These are phyloP conservation scores for Arthrinium phaeospermum DNA, from an alignment of 2,329 filamentous ascomycete species.

Conservation along the genomic window DNA sequence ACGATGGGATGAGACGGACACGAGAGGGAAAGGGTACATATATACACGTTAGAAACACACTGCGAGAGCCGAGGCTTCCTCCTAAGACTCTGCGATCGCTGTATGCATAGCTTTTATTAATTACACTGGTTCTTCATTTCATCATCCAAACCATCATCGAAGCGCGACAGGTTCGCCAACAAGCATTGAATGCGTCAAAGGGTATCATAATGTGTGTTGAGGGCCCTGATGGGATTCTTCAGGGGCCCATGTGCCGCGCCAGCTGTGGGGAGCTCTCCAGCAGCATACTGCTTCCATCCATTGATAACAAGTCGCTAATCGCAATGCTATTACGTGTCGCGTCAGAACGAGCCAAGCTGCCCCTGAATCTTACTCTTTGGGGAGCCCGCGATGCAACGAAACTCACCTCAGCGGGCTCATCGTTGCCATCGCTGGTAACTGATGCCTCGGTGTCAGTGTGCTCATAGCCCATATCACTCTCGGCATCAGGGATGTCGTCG, in stretches of 20 bases:
- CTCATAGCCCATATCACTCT: slow-evolving; percentile 69
- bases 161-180: not conserved
- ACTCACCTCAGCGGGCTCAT: slow-evolving; percentile 43
- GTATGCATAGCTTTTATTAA: slow-evolving; percentile 34
- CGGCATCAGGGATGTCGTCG: slow-evolving; percentile 71
- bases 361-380: slow-evolving; percentile 40
- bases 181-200: not conserved
- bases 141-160: slow-evolving; percentile 28
- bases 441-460: slow-evolving; percentile 79
- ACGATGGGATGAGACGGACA: not conserved
- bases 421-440: slow-evolving; percentile 55
- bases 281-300: slow-evolving; percentile 62
- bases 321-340: slow-evolving; percentile 59
- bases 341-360: slow-evolving; percentile 47
- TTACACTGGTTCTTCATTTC: slow-evolving; percentile 32
- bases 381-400: slow-evolving; percentile 43
- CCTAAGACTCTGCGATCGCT: slow-evolving; percentile 33
- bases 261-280: slow-evolving; percentile 57
- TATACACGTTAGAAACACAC: slow-evolving; percentile 6
- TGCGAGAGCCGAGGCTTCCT: slow-evolving; percentile 1
- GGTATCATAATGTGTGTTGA: not conserved
- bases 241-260: slow-evolving; percentile 38
- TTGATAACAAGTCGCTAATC: slow-evolving; percentile 60
- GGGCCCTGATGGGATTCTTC: not conserved
- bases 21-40: slow-evolving; percentile 17